phyloP scores from a whole-genome alignment of 2,329 filamentous ascomycete species.

The Trichoderma sp. region DNA sequence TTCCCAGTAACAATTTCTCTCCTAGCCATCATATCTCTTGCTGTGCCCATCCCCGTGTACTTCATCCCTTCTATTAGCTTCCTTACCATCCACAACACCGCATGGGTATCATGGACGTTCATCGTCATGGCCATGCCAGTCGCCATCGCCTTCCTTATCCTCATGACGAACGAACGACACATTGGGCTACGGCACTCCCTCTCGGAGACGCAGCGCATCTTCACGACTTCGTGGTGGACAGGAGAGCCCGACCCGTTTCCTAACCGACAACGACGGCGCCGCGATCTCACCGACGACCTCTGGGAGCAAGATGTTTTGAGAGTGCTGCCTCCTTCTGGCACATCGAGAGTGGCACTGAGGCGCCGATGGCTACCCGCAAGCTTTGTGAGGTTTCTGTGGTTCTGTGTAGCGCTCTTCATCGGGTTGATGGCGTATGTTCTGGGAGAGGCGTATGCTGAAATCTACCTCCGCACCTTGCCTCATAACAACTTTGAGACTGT shows the following conservation, averaged over 20 bases:
- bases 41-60: constrained; percentile 59
- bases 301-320: constrained; percentile 39
- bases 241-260: constrained; percentile 51
- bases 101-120: constrained; percentile 68
- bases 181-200: constrained; percentile 58
- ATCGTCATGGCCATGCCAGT: constrained; percentile 67
- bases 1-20: constrained; percentile 62
- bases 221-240: constrained; percentile 64
- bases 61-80: constrained; percentile 50
- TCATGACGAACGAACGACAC: constrained; percentile 62
- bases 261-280: constrained; percentile 42
- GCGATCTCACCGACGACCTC: constrained; percentile 34
- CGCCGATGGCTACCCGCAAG: constrained; percentile 61
- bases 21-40: constrained; percentile 59
- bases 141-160: constrained; percentile 61
- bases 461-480: constrained; percentile 63
- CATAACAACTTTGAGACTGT: constrained; percentile 65
- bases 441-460: constrained; percentile 66
- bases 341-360: constrained; percentile 41
- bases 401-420: constrained; percentile 60
- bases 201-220: constrained; percentile 65
- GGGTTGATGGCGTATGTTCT: constrained; percentile 64
- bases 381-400: constrained; percentile 68
- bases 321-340: constrained; percentile 26
- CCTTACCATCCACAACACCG: constrained; percentile 60